Conservation (phyloP, 192 early-diverging fungal species). For the Coemansia asiatica region DNA sequence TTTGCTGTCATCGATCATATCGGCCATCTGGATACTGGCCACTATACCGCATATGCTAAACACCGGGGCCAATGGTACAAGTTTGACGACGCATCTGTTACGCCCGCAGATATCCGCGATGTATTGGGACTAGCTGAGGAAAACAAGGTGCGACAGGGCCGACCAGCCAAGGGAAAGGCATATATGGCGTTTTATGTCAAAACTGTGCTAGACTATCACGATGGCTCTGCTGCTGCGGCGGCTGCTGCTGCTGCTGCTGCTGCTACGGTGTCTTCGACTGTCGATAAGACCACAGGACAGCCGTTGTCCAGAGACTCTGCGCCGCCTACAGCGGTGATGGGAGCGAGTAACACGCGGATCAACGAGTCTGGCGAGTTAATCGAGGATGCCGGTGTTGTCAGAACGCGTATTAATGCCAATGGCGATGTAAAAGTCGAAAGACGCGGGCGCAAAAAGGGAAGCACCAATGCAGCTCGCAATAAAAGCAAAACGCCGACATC, state of each 20-base stretch:
- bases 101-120: constrained; percentile 65
- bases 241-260: no score
- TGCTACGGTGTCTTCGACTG: no score
- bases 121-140: constrained; percentile 62
- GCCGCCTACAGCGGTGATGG: constrained; percentile 12
- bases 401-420: constrained; percentile 29
- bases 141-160: constrained; percentile 61
- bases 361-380: constrained; percentile 29
- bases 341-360: constrained; percentile 25
- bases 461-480: constrained; percentile 21
- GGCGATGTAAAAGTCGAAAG: constrained; percentile 46
- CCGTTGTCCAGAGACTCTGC: background rate
- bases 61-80: constrained; percentile 82
- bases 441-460: constrained; percentile 51
- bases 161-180: constrained; percentile 43
- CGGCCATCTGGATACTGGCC: constrained; percentile 91
- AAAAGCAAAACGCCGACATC: constrained; percentile 4
- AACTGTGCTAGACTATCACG: constrained; percentile 63
- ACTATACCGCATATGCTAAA: constrained; percentile 85
- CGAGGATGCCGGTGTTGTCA: constrained; percentile 36
- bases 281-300: background rate
- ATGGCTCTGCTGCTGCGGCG: constrained; percentile 34
- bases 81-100: constrained; percentile 86
- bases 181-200: constrained; percentile 93
- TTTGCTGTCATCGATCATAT: constrained; percentile 93